Evolutionary conservation across 805 yeast species (phyloP).

Genomic region (Dipodascus geniculatus): DNA sequence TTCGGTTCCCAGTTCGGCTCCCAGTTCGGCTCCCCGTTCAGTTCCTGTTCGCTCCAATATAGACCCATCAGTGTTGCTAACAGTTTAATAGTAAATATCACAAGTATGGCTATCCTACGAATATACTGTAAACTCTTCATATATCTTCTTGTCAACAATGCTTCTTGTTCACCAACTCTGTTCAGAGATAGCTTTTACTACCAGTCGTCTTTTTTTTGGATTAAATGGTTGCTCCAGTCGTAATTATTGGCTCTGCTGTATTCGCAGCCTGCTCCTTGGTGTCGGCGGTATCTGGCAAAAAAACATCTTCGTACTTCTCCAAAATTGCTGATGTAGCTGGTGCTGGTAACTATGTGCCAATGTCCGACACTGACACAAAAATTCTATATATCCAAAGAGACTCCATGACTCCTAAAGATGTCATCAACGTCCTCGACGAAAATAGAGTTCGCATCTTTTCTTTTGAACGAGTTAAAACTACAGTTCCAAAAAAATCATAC

Average conservation of each 20-base stretch:
- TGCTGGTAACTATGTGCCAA: background rate
- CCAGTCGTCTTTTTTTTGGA: too few species aligned
- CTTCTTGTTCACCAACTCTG: too few species aligned
- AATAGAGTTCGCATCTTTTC: background rate
- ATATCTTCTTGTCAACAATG: too few species aligned
- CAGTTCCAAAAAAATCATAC: background rate
- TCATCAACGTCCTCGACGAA: slow-evolving; percentile 1
- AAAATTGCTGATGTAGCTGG: background rate
- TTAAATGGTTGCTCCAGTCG: slow-evolving; percentile 1
- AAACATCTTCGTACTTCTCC: background rate
- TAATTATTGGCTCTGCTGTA: background rate
- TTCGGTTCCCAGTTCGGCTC: too few species aligned
- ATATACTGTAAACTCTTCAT: too few species aligned
- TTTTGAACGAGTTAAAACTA: background rate
- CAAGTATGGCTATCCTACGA: background rate
- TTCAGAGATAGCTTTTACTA: background rate
- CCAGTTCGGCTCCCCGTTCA: too few species aligned
- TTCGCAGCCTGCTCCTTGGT: background rate
- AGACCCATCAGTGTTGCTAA: too few species aligned
- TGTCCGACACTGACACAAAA: background rate
- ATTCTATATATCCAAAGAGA: background rate
- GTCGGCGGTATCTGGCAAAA: background rate
- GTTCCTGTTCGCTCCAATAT: too few species aligned
- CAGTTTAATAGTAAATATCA: background rate
- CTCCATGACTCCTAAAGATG: too few species aligned